These are phyloP conservation scores for Pouteria glomerata DNA, from an alignment of 148 eudicot genomes.

Conservation along the genomic window DNA sequence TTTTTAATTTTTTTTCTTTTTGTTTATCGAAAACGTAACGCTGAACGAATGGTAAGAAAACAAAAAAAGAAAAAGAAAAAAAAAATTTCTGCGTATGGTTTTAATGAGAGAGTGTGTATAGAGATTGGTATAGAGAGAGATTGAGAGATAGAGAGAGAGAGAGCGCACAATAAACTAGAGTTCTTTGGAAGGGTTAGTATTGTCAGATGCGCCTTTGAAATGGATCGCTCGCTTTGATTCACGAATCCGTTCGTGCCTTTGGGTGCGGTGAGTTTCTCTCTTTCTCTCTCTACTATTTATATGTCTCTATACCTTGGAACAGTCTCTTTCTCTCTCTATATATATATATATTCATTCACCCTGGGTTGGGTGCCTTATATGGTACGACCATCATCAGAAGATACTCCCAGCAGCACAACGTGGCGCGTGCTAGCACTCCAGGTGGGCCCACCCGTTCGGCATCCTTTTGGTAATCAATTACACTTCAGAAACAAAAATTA, in stretches of 20 bases:
- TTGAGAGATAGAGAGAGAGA: too few species aligned
- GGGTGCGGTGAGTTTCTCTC: constrained; percentile 10
- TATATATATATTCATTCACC: too few species aligned
- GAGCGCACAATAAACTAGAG: constrained; percentile 2
- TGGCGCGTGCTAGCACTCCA: too few species aligned
- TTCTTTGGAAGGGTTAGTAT: constrained; percentile 4
- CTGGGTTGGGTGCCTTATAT: too few species aligned
- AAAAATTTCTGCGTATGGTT: too few species aligned
- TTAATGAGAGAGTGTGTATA: not conserved
- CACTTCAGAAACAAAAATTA: not conserved
- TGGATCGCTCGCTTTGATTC: constrained; percentile 7
- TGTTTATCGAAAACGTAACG: constrained; percentile 19
- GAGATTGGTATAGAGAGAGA: too few species aligned
- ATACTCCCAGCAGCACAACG: too few species aligned
- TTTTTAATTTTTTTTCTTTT: constrained; percentile 12
- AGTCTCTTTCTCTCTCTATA: constrained; percentile 7
- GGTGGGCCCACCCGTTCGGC: too few species aligned
- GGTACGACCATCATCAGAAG: too few species aligned
- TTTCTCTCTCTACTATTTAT: not conserved
- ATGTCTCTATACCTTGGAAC: too few species aligned
- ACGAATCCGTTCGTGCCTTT: constrained; percentile 12
- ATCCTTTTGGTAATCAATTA: not conserved
- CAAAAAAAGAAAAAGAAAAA: too few species aligned
- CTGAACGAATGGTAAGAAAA: too few species aligned
- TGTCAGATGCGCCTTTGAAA: not conserved